Evolutionary conservation across 2,329 filamentous ascomycete species (phyloP), one percentile per base, ranked within the genome.

Genomic region (Gaeumannomyces tritici): DNA sequence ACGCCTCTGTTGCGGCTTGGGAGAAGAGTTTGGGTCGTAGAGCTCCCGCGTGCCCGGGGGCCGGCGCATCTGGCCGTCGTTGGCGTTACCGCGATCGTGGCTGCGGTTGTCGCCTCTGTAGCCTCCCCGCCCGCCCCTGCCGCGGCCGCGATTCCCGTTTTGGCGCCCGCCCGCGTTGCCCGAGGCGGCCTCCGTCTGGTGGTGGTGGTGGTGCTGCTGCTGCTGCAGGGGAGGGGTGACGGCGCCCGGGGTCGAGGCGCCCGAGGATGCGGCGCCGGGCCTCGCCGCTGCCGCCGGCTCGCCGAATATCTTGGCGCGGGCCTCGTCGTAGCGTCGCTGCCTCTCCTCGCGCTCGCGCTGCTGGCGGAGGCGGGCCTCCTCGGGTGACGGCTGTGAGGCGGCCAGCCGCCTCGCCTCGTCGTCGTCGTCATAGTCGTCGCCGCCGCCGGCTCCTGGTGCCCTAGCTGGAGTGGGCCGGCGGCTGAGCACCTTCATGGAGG

Each of bases 291-390:
- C 66, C 35, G 67, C 66, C 35, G 67, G 70, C 27, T 84, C 85
- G 26, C 92, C 92, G 73, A 97, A 93, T 62, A 97, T 88, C 72
- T 92, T 89, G 69, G 93, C 91, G 33, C 93, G 83, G 7, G 88
- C 90, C 76, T 96, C 92, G 65, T 96, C 90, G 72, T 97, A 97
- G 64, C 89, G 89, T 63, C 87, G 87, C 77, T 96, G 90, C 77
- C 95, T 96, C 76, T 96, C 92, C 71, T 96, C 92, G 12, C 87
- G 84, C 68, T 96, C 91, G 59, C 84, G 82, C 72, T 91, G 86
- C 61, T 93, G 90, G 70, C 89, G 89, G 28, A 86, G 84, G 65
- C 89, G 86, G 42, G 92, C 83, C 76, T 96, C 89, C 69, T 93
- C 90, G 4, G 88, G 83, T 0, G 85, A 89, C 56, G 85, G 83